Evolutionary conservation across 768 basidiomycete genomes (phyloP), one percentile per base, ranked within the genome.

Genomic region (Pleurotus salmoneostramineus): DNA sequence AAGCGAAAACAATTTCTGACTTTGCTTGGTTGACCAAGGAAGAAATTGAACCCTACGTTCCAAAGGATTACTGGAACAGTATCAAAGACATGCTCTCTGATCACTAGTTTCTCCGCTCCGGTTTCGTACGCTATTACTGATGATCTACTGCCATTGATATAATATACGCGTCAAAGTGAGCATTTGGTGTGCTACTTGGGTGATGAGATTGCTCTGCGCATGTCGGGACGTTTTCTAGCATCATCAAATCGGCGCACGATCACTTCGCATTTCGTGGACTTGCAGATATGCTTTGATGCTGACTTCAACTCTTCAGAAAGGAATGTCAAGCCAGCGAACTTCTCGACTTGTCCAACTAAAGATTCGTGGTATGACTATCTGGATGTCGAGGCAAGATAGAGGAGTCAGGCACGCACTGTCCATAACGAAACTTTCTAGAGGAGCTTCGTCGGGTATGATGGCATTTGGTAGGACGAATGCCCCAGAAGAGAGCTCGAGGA

Each of bases 391-490:
- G 8, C 42, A 27, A 35, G 32, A 15, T 54, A 49, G 43, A 43
- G 6, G n/a, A n/a, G n/a, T n/a, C n/a, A n/a, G n/a, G 27, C 6
- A 65, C 82, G 52, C 71, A 94, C 95, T 82, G 52, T 95, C 93
- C 40, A 89, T 85, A 21, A 89, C 74, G 69, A 99, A 99, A 61
- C 77, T 81, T 66, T 89, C 82, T 50, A 99, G 71, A 37, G 91
- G 83, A 1, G 88, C 81, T 48, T 89, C 83, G 62, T 99, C 95
- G 0, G 91, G 83, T 60, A 99, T 98, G 56, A 82, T 75, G n/a
- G 91, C 86, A 71, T 99, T 99, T 0, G 97, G 97, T 10, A 99
- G 81, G 5, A 98, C 92, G 68, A 99, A 99, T 8, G 95, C 97
- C 10, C 95, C 97, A 2, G 90, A 84, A 0, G 91, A 84, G 45